Base-by-base conservation (phyloP, 2,329 filamentous ascomycete genomes). In the Elsinoe perseae region DNA sequence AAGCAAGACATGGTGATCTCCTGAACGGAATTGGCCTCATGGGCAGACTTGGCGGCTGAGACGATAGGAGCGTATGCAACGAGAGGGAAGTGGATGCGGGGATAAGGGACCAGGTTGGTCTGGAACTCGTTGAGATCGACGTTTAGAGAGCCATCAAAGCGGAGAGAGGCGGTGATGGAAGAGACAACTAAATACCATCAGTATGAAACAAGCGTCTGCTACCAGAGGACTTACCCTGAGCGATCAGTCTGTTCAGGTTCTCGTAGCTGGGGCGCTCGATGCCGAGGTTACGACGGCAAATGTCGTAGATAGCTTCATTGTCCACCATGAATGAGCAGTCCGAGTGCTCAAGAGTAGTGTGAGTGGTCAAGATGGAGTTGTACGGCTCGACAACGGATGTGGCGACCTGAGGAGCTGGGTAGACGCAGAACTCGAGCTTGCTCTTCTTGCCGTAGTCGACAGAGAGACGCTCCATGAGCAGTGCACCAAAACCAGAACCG, bases 241-340 rank as follows among this genome's bases (percentile, higher is more conserved):
- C 93, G 70, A 98, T 96, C 72, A 98, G 81, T 67, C 93, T 89
- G 84, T 98, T 98, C 65, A 98, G 81, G 82, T 98, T 96, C 82
- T 95, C 91, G 75, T 91, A 96, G 82, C 92, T 92, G 69, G 93
- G 93, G 65, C 93, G 89, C 83, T 95, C 91, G 65, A 98, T 91
- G 64, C 89, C 91, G 63, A 98, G 83, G 81, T 95, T 97, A 73
- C 90, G 87, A 70, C 91, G 87, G 86, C 93, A 98, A 74, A 98
- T 97, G 73, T 97, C 93, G 78, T 97, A 97, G 74, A 98, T 96
- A 69, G 93, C 93, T 81, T 98, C 93, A 77, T 98, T 98, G 80
- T 98, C 93, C 65, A 98, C 93, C 89, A 97, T 95, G 83, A 98
- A 98, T 68, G 88, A 95, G 82, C 93, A 97, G 83, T 98, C 93